A percentile compares a stretch with the other conserved stretches of the same genome.
phyloP scores from a whole-genome alignment of 345 rosid genomes.

The Euclidium syriacum region DNA sequence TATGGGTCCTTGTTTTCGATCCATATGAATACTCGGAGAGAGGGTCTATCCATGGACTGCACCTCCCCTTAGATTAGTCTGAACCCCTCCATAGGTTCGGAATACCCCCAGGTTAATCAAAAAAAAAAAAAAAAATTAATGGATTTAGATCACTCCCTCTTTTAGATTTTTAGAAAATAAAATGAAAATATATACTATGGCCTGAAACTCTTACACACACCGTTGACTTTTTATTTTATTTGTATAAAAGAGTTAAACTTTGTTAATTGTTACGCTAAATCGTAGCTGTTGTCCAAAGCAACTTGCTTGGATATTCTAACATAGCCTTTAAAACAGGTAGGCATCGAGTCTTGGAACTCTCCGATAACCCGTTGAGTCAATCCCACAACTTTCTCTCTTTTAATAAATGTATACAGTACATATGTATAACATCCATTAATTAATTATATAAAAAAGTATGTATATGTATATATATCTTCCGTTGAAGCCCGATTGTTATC shows the following conservation, averaged over 20 bases:
- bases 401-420: background rate
- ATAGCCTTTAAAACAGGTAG: conserved; percentile 23
- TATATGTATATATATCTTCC: background rate
- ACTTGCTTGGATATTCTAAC: conserved; percentile 20
- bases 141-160: background rate
- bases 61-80: no score
- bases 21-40: no score
- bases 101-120: no score
- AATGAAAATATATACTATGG: background rate
- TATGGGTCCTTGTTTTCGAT: no score
- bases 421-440: no score
- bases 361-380: conserved; percentile 20
- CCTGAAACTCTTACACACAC: conserved; percentile 12
- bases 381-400: background rate
- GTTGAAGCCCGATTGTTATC: background rate
- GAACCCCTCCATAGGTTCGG: no score
- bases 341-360: conserved; percentile 30
- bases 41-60: no score
- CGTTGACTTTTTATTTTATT: conserved; percentile 19
- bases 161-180: background rate
- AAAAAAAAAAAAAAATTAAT: background rate
- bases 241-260: background rate
- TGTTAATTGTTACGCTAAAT: conserved; percentile 25
- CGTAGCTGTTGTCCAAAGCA: conserved; percentile 23
- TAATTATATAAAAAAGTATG: no score